Evolutionary conservation across 805 yeast genomes (phyloP), one percentile per base, ranked within the genome.

Genomic region (Maudiozyma turicensis): DNA sequence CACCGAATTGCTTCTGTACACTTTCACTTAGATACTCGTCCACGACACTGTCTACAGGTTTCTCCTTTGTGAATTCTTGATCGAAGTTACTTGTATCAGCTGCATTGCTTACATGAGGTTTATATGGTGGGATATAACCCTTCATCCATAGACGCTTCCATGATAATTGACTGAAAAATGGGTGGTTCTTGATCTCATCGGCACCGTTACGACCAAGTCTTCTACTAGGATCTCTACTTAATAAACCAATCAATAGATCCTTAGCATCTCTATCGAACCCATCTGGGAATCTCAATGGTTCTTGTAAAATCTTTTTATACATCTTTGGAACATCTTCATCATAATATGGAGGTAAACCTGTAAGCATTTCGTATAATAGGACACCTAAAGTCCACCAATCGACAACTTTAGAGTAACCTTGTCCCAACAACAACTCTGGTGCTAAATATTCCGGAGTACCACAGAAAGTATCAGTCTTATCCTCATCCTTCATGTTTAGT

Each of bases 351-450:
- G 99, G 99, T 56, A 93, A 75, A 1, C 98, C 96, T 1, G 97
- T 89, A 52, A 93, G 73, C 99, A 93, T 93, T 63, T 91, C 99
- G 65, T 88, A 93, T 43, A 93, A 72, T 48, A 93, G 73, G 14
- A 91, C 90, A 40, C 99, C 99, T 58, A 93, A 73, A 1, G 99
- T 93, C 99, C 99, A 93, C 91, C 96, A 93, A 68, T 93, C 99
- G 26, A 93, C 98, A 8, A 85, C 84, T 65, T 95, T 82, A 2
- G 98, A 89, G 67, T 93, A 93, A 1, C 98, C 98, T 64, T 86
- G 89, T 45, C 95, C 93, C 58, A 89, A 72, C 45, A 93, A 72
- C 57, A 93, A 72, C 68, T 93, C 99, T 1, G 99, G 99, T 1
- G 98, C 96, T 56, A 93, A 73, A 67, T 93, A 93, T 68, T 93